Evolutionary conservation across 2,329 filamentous ascomycete genomes (phyloP), one percentile per base, ranked within the genome.

Genomic region (Aspergillus sp.): DNA sequence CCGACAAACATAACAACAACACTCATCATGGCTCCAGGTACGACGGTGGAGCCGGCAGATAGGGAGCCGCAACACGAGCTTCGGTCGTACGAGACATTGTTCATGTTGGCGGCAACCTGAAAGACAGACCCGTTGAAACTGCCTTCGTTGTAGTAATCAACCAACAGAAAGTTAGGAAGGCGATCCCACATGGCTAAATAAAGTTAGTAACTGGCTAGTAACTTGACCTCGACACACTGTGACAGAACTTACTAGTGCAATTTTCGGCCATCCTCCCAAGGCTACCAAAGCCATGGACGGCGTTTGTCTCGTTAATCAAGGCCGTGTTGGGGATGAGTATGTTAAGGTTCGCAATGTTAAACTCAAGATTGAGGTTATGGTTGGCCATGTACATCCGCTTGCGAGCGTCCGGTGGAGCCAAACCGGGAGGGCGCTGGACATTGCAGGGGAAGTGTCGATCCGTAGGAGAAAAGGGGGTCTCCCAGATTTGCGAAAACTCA

Each of bases 401-500:
- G 57, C 79, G 77, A 0, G 84, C 82, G 7, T 84, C 80, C 2
- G 81, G 74, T 0, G 71, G 68, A 2, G 76, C 67, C 56, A 96
- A 77, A 43, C 83, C 78, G 0, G 90, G 90, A 0, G 93, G 92
- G 0, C 93, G 87, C 69, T 96, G 85, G 38, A 87, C 81, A 0
- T 79, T 86, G 76, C 93, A 97, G 0, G 92, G 91, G 71, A 96
- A 96, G 0, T 73, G 71, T 3, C 85, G 76, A 66, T 87, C 74
- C 0, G 81, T 84, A 0, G 85, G 91, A 53, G 91, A 90, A 71
- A 96, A 97, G 0, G 90, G 90, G 1, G 92, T 93, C 77, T 97
- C 91, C 90, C 90, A 96, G 76, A 96, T 83, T 69, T 96, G 89
- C 5, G 84, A 84, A 77, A 96, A 97, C 74, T 97, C 83, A 72